Conservation (phyloP, 176 grass and related monocot species). For the Avena insularis region DNA sequence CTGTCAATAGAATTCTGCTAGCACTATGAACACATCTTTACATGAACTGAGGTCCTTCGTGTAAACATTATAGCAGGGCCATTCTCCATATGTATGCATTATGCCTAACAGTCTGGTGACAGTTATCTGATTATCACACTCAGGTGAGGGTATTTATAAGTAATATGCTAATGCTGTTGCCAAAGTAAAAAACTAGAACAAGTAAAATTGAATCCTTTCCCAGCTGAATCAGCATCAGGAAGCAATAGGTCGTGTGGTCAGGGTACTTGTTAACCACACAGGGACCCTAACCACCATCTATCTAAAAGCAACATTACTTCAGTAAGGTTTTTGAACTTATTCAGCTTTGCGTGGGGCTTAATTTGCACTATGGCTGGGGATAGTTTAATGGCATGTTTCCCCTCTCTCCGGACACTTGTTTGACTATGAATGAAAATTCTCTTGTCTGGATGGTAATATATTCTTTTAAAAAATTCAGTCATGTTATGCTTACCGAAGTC, state of each 20-base stretch:
- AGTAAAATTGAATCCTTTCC: slow-evolving; percentile 24
- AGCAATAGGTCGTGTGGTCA: neutral
- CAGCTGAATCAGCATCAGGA: slow-evolving; percentile 17
- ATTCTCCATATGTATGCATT: slow-evolving; percentile 8
- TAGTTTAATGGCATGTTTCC: neutral
- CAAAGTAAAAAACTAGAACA: slow-evolving; percentile 6
- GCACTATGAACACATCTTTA: neutral
- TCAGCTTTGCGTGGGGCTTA: slow-evolving; percentile 3
- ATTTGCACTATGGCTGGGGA: neutral
- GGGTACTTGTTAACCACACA: slow-evolving; percentile 9
- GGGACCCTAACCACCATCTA: neutral
- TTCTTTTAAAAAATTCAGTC: neutral
- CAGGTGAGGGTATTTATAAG: neutral
- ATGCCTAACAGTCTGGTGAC: neutral
- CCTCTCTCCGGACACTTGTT: neutral
- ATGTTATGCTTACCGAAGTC: slow-evolving; percentile 18
- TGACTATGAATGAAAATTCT: slow-evolving; percentile 23
- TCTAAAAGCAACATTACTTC: neutral
- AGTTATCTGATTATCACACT: slow-evolving; percentile 26
- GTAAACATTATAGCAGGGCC: slow-evolving; percentile 1
- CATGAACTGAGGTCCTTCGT: neutral
- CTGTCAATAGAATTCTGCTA: neutral
- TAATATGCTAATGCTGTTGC: neutral
- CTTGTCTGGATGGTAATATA: neutral
- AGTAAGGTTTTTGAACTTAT: neutral